A percentile compares a stretch with the other conserved stretches of the same genome.
These are phyloP conservation scores for Coniella vitis DNA, from an alignment of 2,329 filamentous ascomycete genomes.

Conservation along the genomic window DNA sequence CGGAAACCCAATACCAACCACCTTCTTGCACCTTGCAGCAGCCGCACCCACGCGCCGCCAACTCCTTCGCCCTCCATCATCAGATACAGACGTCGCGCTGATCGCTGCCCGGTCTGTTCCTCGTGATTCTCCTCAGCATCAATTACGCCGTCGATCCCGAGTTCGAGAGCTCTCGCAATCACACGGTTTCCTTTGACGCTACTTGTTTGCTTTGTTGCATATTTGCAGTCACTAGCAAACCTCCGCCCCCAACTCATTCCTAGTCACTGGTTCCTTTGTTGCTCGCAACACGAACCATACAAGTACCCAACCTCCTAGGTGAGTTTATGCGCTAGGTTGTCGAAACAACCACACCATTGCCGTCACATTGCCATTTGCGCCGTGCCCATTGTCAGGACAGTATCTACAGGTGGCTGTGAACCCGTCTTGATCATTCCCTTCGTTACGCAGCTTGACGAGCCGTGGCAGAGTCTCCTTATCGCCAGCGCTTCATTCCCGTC, in stretches of 20 bases:
- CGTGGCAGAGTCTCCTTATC: not conserved
- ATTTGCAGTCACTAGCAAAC: conserved; percentile 4
- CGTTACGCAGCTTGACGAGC: not conserved
- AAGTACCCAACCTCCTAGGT: conserved; percentile 9
- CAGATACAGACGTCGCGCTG: conserved; percentile 12
- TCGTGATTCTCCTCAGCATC: conserved; percentile 12
- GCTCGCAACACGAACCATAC: conserved; percentile 3
- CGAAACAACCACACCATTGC: too few species aligned
- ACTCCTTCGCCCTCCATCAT: not conserved
- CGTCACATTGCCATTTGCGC: not conserved
- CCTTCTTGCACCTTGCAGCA: too few species aligned
- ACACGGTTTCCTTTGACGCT: conserved; percentile 11
- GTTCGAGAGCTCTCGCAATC: conserved; percentile 9
- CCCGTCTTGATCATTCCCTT: not conserved
- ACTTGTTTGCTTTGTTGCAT: conserved; percentile 16
- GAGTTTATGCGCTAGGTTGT: not conserved
- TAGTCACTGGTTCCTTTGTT: conserved; percentile 6
- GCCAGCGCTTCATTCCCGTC: not conserved
- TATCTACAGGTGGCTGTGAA: not conserved
- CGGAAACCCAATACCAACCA: conserved; percentile 12
- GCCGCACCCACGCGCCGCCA: too few species aligned
- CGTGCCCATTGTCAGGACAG: not conserved
- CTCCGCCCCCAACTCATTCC: conserved; percentile 6
- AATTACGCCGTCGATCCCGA: conserved; percentile 8
- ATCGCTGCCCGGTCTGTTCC: conserved; percentile 7